Evolutionary conservation across 208 protist genomes (phyloP).

Genomic region (Phytomonas francai): DNA sequence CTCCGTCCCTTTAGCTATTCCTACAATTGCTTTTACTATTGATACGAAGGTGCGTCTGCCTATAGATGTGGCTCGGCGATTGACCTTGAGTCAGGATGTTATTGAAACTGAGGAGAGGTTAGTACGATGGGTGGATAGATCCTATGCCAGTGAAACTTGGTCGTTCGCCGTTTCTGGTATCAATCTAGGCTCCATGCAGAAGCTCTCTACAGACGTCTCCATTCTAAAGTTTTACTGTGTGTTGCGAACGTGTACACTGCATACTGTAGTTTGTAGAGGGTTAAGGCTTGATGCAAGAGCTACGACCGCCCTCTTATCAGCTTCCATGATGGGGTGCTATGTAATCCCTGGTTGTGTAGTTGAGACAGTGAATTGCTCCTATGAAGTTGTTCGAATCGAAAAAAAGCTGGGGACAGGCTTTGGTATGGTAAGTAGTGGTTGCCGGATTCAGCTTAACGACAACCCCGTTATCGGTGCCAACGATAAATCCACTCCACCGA

Average conservation of each 20-base stretch:
- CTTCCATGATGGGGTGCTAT: slow-evolving; percentile 38
- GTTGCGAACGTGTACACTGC: slow-evolving; percentile 16
- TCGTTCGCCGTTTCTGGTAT: not conserved
- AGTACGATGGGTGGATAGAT: slow-evolving; percentile 5
- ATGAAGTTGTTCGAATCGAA: slow-evolving; percentile 35
- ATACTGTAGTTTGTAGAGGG: slow-evolving; percentile 13
- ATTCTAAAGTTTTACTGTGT: slow-evolving; percentile 18
- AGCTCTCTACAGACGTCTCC: slow-evolving; percentile 2
- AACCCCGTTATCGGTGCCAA: not conserved
- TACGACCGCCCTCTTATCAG: slow-evolving; percentile 28
- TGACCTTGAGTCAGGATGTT: slow-evolving; percentile 38
- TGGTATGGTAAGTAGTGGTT: slow-evolving; percentile 32
- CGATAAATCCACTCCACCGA: not conserved
- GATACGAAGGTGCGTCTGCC: slow-evolving; percentile 15
- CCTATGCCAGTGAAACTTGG: slow-evolving; percentile 7
- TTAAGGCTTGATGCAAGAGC: slow-evolving; percentile 12
- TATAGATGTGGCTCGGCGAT: slow-evolving; percentile 15
- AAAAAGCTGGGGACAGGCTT: slow-evolving; percentile 40
- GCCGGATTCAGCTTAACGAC: slow-evolving; percentile 55
- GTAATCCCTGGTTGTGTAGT: slow-evolving; percentile 35
- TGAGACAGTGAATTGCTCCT: slow-evolving; percentile 26
- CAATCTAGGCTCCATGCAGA: not conserved
- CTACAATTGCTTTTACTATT: slow-evolving; percentile 13
- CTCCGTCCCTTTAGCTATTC: slow-evolving; percentile 17
- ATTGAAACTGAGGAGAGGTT: slow-evolving; percentile 23